Evolutionary conservation across 768 basidiomycete species (phyloP), one percentile per base, ranked within the genome.

Genomic region (Agaricus bisporus): DNA sequence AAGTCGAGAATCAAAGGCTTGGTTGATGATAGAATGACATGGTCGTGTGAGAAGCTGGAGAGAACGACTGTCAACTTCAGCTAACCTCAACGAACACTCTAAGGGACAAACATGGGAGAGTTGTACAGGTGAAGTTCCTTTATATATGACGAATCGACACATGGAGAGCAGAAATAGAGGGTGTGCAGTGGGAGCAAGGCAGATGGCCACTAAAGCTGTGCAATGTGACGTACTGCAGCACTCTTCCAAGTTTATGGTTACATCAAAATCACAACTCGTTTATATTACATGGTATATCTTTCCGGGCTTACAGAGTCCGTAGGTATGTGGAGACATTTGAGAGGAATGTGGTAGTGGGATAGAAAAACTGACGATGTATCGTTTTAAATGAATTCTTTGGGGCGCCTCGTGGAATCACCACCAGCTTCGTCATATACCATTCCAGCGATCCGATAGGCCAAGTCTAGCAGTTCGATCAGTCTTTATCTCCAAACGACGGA

Each of bases 91-190:
- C 55, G 18, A 41, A 55, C 35, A 57, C 26, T 25, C 41, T 20
- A 49, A 52, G 36, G 11, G 38, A 67, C 78, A 61, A 57, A 87
- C 87, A 77, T 93, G 92, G 22, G 86, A 91, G 49, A 98, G 76
- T 62, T 93, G 88, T 49, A 97, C 94, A 1, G 94, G 94, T 54
- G 88, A 85, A 25, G 88, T 91, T 61, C 94, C 91, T 71, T 97
- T 98, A 78, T 95, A 97, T 41, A 97, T 93, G 59, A 95, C 86
- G 62, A 93, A 88, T 15, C 90, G 87, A 66, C 90, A 93, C 90
- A 93, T 91, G 5, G 32, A 20, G 37, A 51, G 48, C 48, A 28
- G 18, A 25, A 8, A 12, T 29, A 22, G n/a, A 29, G 44, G n/a
- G 26, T 5, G 15, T 25, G 17, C 22, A 22, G 22, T 22, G 22